These are phyloP conservation scores for Ophiostoma tasmaniense DNA, from an alignment of 2,329 filamentous ascomycete genomes.

Conservation along the genomic window DNA sequence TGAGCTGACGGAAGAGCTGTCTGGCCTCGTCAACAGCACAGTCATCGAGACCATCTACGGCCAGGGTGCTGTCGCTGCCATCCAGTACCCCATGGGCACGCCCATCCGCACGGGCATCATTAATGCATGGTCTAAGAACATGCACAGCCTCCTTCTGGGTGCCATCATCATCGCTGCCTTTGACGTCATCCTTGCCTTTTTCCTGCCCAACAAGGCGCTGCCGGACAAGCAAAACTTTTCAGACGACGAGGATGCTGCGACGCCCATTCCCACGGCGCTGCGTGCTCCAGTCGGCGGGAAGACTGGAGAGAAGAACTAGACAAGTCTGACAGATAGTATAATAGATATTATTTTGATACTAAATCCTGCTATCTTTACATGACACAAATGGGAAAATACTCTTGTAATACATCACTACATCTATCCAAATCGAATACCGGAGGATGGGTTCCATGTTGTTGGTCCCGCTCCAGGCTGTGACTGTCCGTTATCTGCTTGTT, in stretches of 20 bases:
- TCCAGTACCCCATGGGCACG: background rate
- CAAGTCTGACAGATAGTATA: too few species aligned
- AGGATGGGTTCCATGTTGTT: conserved; percentile 17
- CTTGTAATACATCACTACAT: background rate
- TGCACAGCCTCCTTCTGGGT: background rate
- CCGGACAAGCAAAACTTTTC: background rate
- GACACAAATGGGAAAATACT: background rate
- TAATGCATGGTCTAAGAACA: background rate
- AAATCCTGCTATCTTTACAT: background rate
- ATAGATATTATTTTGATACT: too few species aligned
- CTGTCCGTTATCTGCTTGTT: conserved; percentile 15
- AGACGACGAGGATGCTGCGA: background rate
- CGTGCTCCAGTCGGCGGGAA: background rate
- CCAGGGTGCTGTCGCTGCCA: too few species aligned
- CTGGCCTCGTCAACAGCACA: too few species aligned
- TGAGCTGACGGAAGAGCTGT: too few species aligned
- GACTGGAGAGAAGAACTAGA: too few species aligned
- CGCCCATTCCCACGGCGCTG: background rate
- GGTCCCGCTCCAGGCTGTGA: background rate
- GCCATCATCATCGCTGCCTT: background rate
- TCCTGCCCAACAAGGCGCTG: too few species aligned
- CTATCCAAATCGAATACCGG: conserved; percentile 17
- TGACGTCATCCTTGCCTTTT: background rate
- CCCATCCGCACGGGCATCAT: background rate
- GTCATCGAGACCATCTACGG: too few species aligned